Conservation (phyloP, 306 rosid genomes). For the Corylus avellana region DNA sequence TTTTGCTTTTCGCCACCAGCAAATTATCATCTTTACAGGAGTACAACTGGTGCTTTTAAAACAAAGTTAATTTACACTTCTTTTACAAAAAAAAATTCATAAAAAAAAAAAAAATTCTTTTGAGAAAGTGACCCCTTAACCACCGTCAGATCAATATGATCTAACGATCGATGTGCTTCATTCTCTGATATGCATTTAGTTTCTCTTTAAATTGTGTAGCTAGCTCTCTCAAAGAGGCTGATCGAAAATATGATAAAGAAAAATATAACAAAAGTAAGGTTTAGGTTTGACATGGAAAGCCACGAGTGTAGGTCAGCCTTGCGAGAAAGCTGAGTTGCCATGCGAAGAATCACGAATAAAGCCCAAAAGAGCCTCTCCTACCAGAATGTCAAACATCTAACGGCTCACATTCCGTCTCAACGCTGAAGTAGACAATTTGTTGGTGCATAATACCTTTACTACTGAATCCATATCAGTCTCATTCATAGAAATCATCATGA, state of each 20-base stretch:
- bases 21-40: slow-evolving; percentile 54
- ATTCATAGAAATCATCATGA: too few species aligned
- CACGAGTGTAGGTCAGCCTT: slow-evolving; percentile 54
- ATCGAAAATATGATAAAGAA: slow-evolving; percentile 39
- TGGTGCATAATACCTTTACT: too few species aligned
- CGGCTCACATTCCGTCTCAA: slow-evolving; percentile 38
- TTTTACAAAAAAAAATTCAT: slow-evolving; percentile 37
- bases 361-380: slow-evolving; percentile 35
- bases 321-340: slow-evolving; percentile 40
- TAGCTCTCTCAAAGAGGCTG: slow-evolving; percentile 39
- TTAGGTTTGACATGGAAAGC: slow-evolving; percentile 49
- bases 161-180: slow-evolving; percentile 25
- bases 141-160: slow-evolving; percentile 43
- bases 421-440: too few species aligned
- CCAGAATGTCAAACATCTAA: slow-evolving; percentile 50
- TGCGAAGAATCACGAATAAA: slow-evolving; percentile 48
- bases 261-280: slow-evolving; percentile 35
- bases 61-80: neutral
- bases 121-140: slow-evolving; percentile 40
- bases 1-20: slow-evolving; percentile 40
- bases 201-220: slow-evolving; percentile 40
- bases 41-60: slow-evolving; percentile 39
- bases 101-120: slow-evolving; percentile 51
- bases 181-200: slow-evolving; percentile 33
- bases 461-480: too few species aligned